These are phyloP conservation scores for Nigrospora sphaerica DNA, from an alignment of 2,329 filamentous ascomycete species.

Conservation along the genomic window DNA sequence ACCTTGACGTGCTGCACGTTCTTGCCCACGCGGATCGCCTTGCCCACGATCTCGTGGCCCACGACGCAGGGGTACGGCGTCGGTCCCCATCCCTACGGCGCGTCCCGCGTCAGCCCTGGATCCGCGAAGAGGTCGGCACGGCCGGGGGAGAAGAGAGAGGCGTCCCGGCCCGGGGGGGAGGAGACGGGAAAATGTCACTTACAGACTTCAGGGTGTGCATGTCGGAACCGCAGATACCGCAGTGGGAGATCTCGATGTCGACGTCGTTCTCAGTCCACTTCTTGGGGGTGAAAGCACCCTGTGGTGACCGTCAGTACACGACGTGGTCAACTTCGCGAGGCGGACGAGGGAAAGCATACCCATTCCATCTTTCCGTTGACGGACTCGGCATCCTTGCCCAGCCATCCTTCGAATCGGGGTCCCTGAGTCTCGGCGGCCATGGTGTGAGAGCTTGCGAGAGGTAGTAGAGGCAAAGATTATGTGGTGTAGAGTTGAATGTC, in stretches of 20 bases:
- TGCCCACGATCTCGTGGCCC: constrained; percentile 42
- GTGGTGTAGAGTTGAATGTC: no score
- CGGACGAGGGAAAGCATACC: constrained; percentile 10
- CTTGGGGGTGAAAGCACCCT: constrained; percentile 48
- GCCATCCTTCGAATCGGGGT: constrained; percentile 40
- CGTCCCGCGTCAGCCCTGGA: no score
- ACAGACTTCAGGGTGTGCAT: constrained; percentile 2
- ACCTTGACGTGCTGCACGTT: constrained; percentile 24
- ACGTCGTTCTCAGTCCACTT: constrained; percentile 55
- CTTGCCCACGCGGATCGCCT: constrained; percentile 30
- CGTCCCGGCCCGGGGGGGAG: no score
- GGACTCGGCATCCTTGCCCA: constrained; percentile 28
- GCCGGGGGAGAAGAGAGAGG: no score
- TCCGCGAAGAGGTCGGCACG: no score
- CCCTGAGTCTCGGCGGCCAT: not conserved
- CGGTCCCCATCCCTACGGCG: no score
- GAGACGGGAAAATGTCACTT: no score
- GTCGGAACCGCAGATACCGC: constrained; percentile 55
- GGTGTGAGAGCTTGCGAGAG: not conserved
- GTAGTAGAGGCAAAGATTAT: no score
- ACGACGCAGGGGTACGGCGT: constrained; percentile 12
- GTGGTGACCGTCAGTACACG: no score
- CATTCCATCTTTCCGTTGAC: constrained; percentile 43
- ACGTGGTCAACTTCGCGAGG: no score
- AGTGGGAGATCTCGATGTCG: constrained; percentile 56